A percentile compares a stretch with the other conserved stretches of the same genome.
These are phyloP conservation scores for Saccharomyces hybrid DNA, from an alignment of 1,139 yeast genomes.

Conservation along the genomic window DNA sequence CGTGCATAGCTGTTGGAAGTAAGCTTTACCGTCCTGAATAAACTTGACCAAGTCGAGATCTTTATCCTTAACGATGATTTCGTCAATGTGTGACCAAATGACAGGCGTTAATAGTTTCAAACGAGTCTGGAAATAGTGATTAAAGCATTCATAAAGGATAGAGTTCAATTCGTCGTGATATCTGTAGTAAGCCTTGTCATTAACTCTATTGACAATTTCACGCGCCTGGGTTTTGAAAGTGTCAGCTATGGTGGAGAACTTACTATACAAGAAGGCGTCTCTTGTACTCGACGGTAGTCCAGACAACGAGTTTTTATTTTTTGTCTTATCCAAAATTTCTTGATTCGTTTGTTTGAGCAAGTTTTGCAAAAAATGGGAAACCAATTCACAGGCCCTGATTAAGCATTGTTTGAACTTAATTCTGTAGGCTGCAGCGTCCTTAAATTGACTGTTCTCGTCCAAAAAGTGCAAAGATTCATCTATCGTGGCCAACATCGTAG, in stretches of 20 bases:
- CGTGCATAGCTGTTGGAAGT: slow-evolving; percentile 48
- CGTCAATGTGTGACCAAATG: slow-evolving; percentile 35
- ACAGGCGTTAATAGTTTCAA: slow-evolving; percentile 39
- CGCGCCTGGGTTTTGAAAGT: slow-evolving; percentile 39
- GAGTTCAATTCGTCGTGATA: slow-evolving; percentile 62
- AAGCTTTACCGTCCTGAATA: slow-evolving; percentile 52
- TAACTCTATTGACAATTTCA: slow-evolving; percentile 46
- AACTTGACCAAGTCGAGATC: slow-evolving; percentile 39
- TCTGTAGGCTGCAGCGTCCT: slow-evolving; percentile 62
- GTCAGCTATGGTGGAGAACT: slow-evolving; percentile 44
- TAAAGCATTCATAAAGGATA: slow-evolving; percentile 46
- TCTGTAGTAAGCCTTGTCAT: slow-evolving; percentile 30
- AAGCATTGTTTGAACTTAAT: slow-evolving; percentile 77
- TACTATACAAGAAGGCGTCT: slow-evolving; percentile 54
- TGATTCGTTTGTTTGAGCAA: slow-evolving; percentile 44
- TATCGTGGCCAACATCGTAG: slow-evolving; percentile 45
- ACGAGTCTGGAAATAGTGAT: slow-evolving; percentile 54
- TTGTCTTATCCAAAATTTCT: slow-evolving; percentile 36
- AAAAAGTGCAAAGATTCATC: slow-evolving; percentile 52
- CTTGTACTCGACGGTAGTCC: slow-evolving; percentile 35
- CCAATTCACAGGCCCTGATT: slow-evolving; percentile 71
- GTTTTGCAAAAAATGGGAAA: slow-evolving; percentile 56
- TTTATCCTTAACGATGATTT: slow-evolving; percentile 20
- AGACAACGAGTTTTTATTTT: slow-evolving; percentile 6
- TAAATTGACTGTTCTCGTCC: slow-evolving; percentile 43